Conservation (phyloP, 805 yeast species). For the Saccharomyces paradoxus region DNA sequence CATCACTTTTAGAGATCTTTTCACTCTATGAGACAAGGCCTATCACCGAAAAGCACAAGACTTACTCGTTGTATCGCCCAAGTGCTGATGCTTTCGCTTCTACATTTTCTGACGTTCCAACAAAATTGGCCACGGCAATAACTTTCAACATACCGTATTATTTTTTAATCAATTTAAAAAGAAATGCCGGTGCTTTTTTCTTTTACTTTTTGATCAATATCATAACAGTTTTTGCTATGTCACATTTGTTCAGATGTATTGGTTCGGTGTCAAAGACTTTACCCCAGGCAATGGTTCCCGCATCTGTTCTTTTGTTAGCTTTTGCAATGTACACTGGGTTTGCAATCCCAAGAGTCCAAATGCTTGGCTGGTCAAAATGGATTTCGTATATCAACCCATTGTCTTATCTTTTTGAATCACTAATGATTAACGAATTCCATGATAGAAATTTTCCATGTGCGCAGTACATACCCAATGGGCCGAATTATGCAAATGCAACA, state of each 20-base stretch:
- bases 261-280: conserved; percentile 33
- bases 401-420: conserved; percentile 35
- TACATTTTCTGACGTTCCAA: conserved; percentile 47
- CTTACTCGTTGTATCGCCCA: conserved; percentile 49
- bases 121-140: conserved; percentile 35
- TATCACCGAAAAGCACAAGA: conserved; percentile 50
- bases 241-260: conserved; percentile 37
- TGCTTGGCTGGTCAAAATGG: conserved; percentile 41
- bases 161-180: conserved; percentile 44
- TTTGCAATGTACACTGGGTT: conserved; percentile 35
- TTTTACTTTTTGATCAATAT: conserved; percentile 38
- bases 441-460: conserved; percentile 30
- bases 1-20: conserved; percentile 46
- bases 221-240: conserved; percentile 41
- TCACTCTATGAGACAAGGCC: conserved; percentile 43
- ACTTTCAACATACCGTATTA: conserved; percentile 41
- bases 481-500: conserved; percentile 28
- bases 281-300: conserved; percentile 37
- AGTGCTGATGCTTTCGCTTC: conserved; percentile 56
- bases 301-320: conserved; percentile 31
- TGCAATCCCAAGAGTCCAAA: conserved; percentile 34
- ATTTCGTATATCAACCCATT: conserved; percentile 35
- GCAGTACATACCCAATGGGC: conserved; percentile 35
- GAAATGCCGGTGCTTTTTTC: conserved; percentile 48
- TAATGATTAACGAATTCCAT: conserved; percentile 36